phyloP scores from a whole-genome alignment of 495 filamentous ascomycete genomes.

The Achaetomiella virescens region DNA sequence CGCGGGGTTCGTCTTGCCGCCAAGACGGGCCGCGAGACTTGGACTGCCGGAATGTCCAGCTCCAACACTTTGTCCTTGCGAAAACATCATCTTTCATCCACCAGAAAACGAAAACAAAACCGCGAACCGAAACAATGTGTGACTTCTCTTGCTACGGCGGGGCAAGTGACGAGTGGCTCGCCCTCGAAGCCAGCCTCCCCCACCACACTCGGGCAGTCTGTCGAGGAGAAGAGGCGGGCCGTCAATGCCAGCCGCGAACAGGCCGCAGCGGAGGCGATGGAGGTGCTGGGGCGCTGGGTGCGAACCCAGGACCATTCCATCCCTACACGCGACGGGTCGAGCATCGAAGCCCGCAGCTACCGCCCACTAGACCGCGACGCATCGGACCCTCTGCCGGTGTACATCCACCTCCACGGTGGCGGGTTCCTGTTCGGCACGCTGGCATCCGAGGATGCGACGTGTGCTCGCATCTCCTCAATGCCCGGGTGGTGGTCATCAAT shows the following conservation, averaged over 20 bases:
- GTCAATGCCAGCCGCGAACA: slow-evolving; percentile 35
- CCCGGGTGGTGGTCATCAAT: slow-evolving; percentile 35
- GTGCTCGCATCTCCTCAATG: slow-evolving; percentile 31
- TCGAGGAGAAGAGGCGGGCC: slow-evolving; percentile 23
- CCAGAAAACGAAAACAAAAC: not conserved
- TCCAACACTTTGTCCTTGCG: not conserved
- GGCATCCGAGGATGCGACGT: slow-evolving; percentile 13
- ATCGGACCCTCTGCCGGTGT: not conserved
- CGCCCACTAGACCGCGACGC: slow-evolving; percentile 17
- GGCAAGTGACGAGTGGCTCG: slow-evolving; percentile 39
- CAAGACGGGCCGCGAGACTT: too few relatives aligned
- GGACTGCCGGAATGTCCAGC: not conserved
- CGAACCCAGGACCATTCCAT: slow-evolving; percentile 26
- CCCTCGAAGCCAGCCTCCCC: slow-evolving; percentile 29
- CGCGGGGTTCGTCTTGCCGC: too few relatives aligned
- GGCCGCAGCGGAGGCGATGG: slow-evolving; percentile 27
- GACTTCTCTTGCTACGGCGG: slow-evolving; percentile 39
- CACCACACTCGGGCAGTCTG: slow-evolving; percentile 18
- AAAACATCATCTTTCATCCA: not conserved
- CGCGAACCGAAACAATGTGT: slow-evolving; percentile 22
- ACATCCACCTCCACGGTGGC: slow-evolving; percentile 35
- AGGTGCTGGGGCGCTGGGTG: slow-evolving; percentile 25
- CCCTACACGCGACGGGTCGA: slow-evolving; percentile 30
- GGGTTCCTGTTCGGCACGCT: slow-evolving; percentile 39
- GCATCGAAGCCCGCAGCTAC: slow-evolving; percentile 36